Evolutionary conservation across 305 asterid species (phyloP).

Genomic region (Solanum hybrid): DNA sequence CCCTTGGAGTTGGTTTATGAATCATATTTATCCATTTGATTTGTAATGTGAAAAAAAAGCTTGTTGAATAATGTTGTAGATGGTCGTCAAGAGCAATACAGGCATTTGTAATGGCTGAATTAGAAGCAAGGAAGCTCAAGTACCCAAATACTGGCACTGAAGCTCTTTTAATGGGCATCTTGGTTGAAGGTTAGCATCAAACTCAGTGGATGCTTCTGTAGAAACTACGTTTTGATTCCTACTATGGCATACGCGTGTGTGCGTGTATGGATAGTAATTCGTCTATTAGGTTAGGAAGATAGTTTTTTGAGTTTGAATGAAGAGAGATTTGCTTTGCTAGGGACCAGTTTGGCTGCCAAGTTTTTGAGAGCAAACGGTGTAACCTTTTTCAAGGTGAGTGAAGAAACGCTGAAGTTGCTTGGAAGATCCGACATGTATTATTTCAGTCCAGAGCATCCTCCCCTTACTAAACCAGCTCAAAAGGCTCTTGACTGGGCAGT

Average conservation of each 20-base stretch:
- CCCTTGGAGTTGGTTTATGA: not conserved
- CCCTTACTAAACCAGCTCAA: constrained; percentile 78
- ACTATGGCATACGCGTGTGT: not conserved
- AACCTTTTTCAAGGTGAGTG: constrained; percentile 58
- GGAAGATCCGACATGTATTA: constrained; percentile 57
- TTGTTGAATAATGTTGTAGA: constrained; percentile 33
- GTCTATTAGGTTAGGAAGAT: not conserved
- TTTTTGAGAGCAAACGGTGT: constrained; percentile 66
- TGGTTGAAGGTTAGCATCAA: constrained; percentile 60
- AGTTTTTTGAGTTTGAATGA: not conserved
- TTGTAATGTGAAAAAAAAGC: not conserved
- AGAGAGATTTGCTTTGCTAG: constrained; percentile 29
- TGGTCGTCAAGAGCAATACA: constrained; percentile 84
- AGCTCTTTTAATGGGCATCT: constrained; percentile 78
- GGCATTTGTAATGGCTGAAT: constrained; percentile 71
- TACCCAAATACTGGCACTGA: constrained; percentile 81
- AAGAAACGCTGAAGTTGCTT: constrained; percentile 44
- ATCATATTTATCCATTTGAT: not conserved
- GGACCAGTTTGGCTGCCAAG: constrained; percentile 84
- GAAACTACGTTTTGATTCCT: not conserved
- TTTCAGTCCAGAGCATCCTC: constrained; percentile 77
- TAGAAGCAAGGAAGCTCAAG: constrained; percentile 81
- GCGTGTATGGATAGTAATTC: not conserved
- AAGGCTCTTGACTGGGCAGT: constrained; percentile 85
- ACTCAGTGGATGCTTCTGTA: not conserved